Evolutionary conservation across 1,284 basidiomycete species (phyloP).

Genomic region (Puccinia polysora): DNA sequence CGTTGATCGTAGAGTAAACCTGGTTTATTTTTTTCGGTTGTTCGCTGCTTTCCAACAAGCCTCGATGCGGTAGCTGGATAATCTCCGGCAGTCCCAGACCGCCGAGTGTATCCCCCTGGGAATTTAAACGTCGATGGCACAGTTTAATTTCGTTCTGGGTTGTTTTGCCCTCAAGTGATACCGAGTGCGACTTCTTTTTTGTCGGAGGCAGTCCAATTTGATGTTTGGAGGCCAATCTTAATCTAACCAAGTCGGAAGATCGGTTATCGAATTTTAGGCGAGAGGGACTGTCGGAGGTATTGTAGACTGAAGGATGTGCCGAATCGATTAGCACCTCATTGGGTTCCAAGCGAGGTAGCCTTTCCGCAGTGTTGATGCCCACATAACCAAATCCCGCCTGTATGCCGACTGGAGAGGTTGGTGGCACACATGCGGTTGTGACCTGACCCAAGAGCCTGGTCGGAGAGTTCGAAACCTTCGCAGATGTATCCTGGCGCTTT

Average conservation of each 20-base stretch:
- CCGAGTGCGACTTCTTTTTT: background rate
- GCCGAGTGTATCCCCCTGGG: background rate
- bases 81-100: background rate
- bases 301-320: slow-evolving; percentile 9
- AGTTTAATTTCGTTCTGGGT: background rate
- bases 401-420: slow-evolving; percentile 1
- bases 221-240: background rate
- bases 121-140: background rate
- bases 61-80: background rate
- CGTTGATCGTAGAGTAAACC: background rate
- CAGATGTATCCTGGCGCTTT: background rate
- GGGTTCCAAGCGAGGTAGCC: background rate
- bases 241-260: background rate
- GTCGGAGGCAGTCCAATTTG: background rate
- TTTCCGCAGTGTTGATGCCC: too few relatives aligned
- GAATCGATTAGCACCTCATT: background rate
- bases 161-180: background rate
- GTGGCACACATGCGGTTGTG: background rate
- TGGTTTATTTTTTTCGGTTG: background rate
- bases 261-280: background rate
- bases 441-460: slow-evolving; percentile 1
- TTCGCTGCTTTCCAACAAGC: background rate
- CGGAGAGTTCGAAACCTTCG: background rate
- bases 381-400: background rate
- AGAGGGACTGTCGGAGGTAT: slow-evolving; percentile 2